Evolutionary conservation across 2,329 filamentous ascomycete genomes (phyloP).

Genomic region (Neonectria ditissima): DNA sequence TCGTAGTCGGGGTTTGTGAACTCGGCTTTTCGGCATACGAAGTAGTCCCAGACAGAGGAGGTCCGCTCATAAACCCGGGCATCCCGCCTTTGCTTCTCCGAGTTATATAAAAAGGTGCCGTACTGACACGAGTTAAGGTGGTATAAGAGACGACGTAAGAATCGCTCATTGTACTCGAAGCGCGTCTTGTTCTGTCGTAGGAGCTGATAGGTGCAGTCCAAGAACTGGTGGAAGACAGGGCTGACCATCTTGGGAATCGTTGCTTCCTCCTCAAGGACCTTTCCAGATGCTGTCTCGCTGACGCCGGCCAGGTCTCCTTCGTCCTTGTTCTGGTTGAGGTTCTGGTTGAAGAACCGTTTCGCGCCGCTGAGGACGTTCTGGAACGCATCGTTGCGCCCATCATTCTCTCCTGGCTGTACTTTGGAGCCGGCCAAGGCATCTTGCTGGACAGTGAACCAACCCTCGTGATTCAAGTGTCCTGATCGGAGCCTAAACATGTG

Average conservation of each 20-base stretch:
- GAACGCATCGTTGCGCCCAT: slow-evolving; percentile 77
- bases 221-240: slow-evolving; percentile 97
- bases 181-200: slow-evolving; percentile 85
- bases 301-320: slow-evolving; percentile 70
- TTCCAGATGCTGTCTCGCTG: slow-evolving; percentile 54
- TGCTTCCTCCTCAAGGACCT: slow-evolving; percentile 67
- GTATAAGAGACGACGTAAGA: slow-evolving; percentile 88
- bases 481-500: slow-evolving; percentile 97
- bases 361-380: slow-evolving; percentile 90
- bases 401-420: slow-evolving; percentile 71
- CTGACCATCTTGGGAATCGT: slow-evolving; percentile 92
- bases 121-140: slow-evolving; percentile 97
- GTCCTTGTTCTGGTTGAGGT: slow-evolving; percentile 76
- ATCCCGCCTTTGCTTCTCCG: slow-evolving; percentile 86
- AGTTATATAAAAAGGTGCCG: slow-evolving; percentile 96
- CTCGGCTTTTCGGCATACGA: slow-evolving; percentile 81
- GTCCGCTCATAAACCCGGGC: slow-evolving; percentile 77
- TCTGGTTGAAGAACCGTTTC: slow-evolving; percentile 87
- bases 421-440: slow-evolving; percentile 76
- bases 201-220: slow-evolving; percentile 93
- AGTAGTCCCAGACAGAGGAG: slow-evolving; percentile 95
- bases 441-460: slow-evolving; percentile 91
- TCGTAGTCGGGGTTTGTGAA: slow-evolving; percentile 89
- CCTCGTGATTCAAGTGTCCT: slow-evolving; percentile 88
- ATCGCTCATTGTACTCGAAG: slow-evolving; percentile 97